Percentiles rank a stretch among this genome's conserved stretches.
Conservation (phyloP, 805 yeast genomes). For the Saccharomyces mikatae region DNA sequence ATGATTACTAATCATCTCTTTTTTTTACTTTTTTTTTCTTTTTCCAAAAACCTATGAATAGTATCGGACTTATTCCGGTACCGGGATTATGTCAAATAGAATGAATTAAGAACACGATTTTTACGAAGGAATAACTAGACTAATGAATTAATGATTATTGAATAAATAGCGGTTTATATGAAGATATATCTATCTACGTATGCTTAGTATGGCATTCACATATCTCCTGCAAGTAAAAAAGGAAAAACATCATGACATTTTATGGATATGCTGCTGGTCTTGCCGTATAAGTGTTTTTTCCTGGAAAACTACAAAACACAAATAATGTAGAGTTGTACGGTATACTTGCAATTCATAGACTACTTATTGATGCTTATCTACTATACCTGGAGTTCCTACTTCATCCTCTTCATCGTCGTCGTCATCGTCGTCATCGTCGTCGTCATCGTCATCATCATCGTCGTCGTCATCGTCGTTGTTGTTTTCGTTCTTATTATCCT, state of each 20-base stretch:
- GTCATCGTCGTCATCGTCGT: slow-evolving; percentile 35
- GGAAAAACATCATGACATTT: background rate
- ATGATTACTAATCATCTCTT: slow-evolving; percentile 1
- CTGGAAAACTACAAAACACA: background rate
- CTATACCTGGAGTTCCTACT: slow-evolving; percentile 17
- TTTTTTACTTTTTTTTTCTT: background rate
- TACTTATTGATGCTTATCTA: background rate
- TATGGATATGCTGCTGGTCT: background rate
- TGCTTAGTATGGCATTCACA: background rate
- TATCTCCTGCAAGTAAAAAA: background rate
- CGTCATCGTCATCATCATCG: slow-evolving; percentile 42
- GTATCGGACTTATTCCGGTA: background rate
- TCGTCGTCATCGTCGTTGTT: slow-evolving; percentile 40
- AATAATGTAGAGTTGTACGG: background rate
- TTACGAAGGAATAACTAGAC: background rate
- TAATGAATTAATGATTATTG: background rate
- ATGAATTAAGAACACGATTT: background rate
- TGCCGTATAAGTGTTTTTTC: background rate
- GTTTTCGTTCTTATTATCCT: slow-evolving; percentile 32
- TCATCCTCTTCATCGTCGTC: slow-evolving; percentile 36
- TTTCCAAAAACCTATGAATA: slow-evolving; percentile 1
- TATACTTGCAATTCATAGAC: background rate
- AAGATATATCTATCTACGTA: background rate
- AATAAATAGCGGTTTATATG: background rate
- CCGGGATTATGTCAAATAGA: background rate